phyloP scores from a whole-genome alignment of 768 basidiomycete species.

The Phaffia tasmanica region DNA sequence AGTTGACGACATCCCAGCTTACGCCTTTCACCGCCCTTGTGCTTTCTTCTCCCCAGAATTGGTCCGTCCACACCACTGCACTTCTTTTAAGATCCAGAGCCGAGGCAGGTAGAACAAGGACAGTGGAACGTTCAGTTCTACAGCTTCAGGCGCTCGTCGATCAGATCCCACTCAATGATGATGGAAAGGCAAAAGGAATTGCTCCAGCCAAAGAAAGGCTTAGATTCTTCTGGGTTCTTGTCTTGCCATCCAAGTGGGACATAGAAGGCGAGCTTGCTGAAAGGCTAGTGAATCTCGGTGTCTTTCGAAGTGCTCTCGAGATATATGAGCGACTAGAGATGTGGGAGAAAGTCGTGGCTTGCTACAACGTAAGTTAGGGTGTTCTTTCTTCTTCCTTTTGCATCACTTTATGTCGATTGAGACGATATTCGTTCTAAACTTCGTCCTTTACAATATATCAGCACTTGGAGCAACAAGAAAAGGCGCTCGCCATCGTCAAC shows the following conservation, averaged over 20 bases:
- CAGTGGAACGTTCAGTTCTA: conserved; percentile 80
- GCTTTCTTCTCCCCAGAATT: conserved; percentile 77
- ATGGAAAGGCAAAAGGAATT: conserved; percentile 20
- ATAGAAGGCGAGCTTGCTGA: conserved; percentile 80
- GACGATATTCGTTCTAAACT: neutral
- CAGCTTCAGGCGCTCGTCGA: conserved; percentile 93
- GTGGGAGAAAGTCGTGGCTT: conserved; percentile 95
- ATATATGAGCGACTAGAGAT: conserved; percentile 91
- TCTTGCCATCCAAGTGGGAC: conserved; percentile 83
- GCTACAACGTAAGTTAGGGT: conserved; percentile 50
- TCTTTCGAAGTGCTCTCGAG: conserved; percentile 77
- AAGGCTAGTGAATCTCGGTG: conserved; percentile 72
- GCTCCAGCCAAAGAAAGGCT: conserved; percentile 51
- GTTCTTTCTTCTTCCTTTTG: neutral
- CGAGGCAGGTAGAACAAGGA: conserved; percentile 75
- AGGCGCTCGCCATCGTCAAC: conserved; percentile 65
- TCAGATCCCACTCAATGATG: conserved; percentile 47
- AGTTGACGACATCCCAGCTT: conserved; percentile 81
- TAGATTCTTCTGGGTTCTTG: conserved; percentile 64
- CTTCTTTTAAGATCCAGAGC: conserved; percentile 84
- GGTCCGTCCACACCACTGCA: conserved; percentile 95
- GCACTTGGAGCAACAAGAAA: conserved; percentile 63
- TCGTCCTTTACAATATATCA: neutral
- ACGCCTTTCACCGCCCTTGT: conserved; percentile 80
- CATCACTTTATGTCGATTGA: neutral